Evolutionary conservation across 1,139 yeast species (phyloP), one percentile per base, ranked within the genome.

Genomic region (Scheffersomyces illinoinensis): DNA sequence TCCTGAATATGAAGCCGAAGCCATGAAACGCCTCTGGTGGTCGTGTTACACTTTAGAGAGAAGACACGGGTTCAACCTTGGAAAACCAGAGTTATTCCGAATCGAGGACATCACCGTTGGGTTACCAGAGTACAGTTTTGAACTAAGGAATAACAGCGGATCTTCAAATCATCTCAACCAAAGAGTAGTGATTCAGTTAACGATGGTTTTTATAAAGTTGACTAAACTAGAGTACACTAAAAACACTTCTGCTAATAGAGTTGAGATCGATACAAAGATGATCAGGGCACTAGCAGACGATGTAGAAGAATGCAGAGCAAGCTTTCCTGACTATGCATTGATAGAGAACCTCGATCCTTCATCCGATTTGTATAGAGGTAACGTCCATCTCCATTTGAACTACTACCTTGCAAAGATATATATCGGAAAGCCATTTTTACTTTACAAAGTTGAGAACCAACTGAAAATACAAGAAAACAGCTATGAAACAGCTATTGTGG

Each of bases 361-460:
- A 24, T 51, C 61, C 17, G 61, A 64, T 23, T 59, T 56, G 10
- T 66, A 59, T 48, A 53, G 70, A 39, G 69, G 59, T 14, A 61
- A 64, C 52, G 59, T 59, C 18, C 70, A 66, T 61, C 60, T 66
- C 21, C 64, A 62, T 52, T 58, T 66, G 18, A 58, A 61, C 33
- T 66, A 63, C 53, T 66, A 63, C 53, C 56, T 66, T 47, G 68
- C 67, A 17, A 66, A 65, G 48, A 64, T 66, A 5, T 66, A 66
- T 51, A 58, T 66, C 51, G 68, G 70, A 6, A 66, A 66, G 26
- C 69, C 70, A 20, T 66, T 66, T 56, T 55, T 66, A n/a, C 54
- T 66, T 39, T 66, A 64, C 53, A 64, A 66, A 47, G 66, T 66
- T 33, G 69, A 65, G 39, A 65, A 66, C 47, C 50, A 58, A 43